Conservation (phyloP, 179 eudicot species). For the Heliamphora pulchella region DNA sequence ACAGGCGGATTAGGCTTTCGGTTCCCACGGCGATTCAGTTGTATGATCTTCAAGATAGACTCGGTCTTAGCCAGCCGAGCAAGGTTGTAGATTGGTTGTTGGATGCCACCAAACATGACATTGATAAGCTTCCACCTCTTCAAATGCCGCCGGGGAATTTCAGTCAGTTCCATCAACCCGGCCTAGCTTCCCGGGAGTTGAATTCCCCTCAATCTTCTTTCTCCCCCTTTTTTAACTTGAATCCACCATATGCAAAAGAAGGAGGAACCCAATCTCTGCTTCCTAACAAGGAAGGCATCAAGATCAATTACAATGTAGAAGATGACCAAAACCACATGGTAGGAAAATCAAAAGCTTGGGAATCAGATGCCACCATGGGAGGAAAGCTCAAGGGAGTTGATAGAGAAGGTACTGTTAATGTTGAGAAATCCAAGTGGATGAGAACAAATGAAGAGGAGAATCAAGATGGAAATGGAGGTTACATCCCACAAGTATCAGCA, state of each 20-base stretch:
- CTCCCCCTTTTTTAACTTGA: constrained; percentile 16
- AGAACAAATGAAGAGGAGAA: constrained; percentile 19
- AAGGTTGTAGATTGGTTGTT: constrained; percentile 86
- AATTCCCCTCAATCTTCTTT: constrained; percentile 17
- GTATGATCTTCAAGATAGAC: constrained; percentile 84
- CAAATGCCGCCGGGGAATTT: constrained; percentile 38
- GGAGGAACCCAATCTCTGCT: constrained; percentile 15
- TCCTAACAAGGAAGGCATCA: constrained; percentile 17
- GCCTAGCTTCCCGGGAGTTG: constrained; percentile 16
- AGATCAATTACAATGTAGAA: constrained; percentile 10
- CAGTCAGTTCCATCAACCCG: constrained; percentile 21
- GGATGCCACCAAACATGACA: constrained; percentile 56
- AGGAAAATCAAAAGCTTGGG: constrained; percentile 16
- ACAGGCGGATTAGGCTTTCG: constrained; percentile 71
- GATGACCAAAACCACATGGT: constrained; percentile 12
- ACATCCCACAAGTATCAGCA: constrained; percentile 18
- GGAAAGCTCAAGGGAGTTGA: constrained; percentile 17
- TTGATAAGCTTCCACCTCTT: constrained; percentile 84
- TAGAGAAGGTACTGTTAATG: neutral
- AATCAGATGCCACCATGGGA: constrained; percentile 1
- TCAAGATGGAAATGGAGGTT: constrained; percentile 19
- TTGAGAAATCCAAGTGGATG: constrained; percentile 15
- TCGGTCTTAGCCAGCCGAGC: constrained; percentile 77
- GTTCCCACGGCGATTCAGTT: constrained; percentile 86
- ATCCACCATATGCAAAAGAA: constrained; percentile 15